Conservation (phyloP, 768 basidiomycete genomes). For the Pleurotus salmoneostramineus region DNA sequence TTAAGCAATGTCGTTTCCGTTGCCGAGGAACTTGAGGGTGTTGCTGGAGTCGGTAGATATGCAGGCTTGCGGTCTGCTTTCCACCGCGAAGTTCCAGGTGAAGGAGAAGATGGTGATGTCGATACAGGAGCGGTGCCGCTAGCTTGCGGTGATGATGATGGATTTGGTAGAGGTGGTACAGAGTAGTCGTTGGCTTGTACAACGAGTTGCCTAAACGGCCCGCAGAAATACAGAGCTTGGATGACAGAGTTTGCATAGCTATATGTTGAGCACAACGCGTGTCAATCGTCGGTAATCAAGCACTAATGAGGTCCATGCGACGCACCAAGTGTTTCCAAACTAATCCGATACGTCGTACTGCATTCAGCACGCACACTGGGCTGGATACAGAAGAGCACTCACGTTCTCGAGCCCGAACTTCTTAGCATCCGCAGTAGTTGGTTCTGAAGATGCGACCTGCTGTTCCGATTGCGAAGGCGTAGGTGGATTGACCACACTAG, state of each 20-base stretch:
- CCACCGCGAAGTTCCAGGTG: conserved; percentile 39
- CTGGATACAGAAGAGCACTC: conserved; percentile 28
- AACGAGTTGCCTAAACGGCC: conserved; percentile 89
- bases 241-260: conserved; percentile 99
- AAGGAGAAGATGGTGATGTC: conserved; percentile 10
- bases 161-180: conserved; percentile 22
- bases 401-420: conserved; percentile 98
- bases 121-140: conserved; percentile 23
- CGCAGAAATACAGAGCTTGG: conserved; percentile 94
- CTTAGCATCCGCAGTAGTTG: conserved; percentile 69
- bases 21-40: background rate
- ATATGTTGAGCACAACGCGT: conserved; percentile 11
- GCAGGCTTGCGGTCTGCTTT: conserved; percentile 54
- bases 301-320: background rate
- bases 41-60: conserved; percentile 14
- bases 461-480: conserved; percentile 19
- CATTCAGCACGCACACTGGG: conserved; percentile 8
- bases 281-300: background rate
- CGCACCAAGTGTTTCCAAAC: conserved; percentile 97
- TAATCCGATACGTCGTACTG: conserved; percentile 23
- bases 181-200: conserved; percentile 61
- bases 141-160: conserved; percentile 17
- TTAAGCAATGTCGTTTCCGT: conserved; percentile 13
- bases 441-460: conserved; percentile 26
- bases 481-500: conserved; percentile 12